phyloP scores from a whole-genome alignment of 1,284 basidiomycete genomes.

The Trametes pubescens region DNA sequence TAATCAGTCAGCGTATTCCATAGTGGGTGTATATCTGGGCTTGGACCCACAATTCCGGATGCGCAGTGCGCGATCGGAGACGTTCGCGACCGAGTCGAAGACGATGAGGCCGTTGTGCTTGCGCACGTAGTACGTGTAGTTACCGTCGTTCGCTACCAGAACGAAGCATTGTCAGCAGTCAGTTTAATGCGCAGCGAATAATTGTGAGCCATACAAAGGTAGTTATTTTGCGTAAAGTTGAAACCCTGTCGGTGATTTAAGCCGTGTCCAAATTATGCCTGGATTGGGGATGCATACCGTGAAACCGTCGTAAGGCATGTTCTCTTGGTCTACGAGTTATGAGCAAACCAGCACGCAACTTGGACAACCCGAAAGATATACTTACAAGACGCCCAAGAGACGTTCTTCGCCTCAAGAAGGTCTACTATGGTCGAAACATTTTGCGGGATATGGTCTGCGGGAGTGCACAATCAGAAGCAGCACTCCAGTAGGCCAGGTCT shows the following conservation, averaged over 20 bases:
- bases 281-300: constrained; percentile 11
- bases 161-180: neutral
- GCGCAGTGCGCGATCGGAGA: constrained; percentile 52
- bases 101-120: constrained; percentile 70
- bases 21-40: neutral
- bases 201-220: constrained; percentile 47
- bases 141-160: constrained; percentile 43
- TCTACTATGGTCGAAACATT: constrained; percentile 70
- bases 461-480: neutral
- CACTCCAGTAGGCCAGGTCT: neutral
- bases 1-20: neutral
- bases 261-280: constrained; percentile 1
- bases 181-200: neutral
- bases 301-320: constrained; percentile 65
- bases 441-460: constrained; percentile 37
- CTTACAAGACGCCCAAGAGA: constrained; percentile 58
- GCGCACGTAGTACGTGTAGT: constrained; percentile 61
- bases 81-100: constrained; percentile 56
- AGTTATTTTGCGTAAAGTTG: constrained; percentile 56
- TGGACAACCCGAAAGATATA: neutral
- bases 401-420: constrained; percentile 64
- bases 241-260: constrained; percentile 29
- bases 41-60: constrained; percentile 58
- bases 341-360: neutral
- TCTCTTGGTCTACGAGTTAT: constrained; percentile 57